A percentile compares a stretch with the other conserved stretches of the same genome.
Conservation (phyloP, 441 rosid genomes). For the Pelargonium myrrhifolium region DNA sequence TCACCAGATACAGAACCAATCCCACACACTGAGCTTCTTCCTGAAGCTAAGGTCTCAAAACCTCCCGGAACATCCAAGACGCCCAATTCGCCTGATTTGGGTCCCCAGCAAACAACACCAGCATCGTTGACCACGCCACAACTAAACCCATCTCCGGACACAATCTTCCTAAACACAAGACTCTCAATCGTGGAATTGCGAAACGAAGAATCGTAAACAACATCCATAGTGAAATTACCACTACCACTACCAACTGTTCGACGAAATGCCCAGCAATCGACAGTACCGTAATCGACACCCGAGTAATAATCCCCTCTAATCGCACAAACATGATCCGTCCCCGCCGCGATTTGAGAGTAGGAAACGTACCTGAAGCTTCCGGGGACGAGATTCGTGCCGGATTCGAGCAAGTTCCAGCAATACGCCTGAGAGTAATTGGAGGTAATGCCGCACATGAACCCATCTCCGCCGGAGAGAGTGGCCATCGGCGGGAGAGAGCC, state of each 20-base stretch:
- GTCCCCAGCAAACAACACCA: constrained; percentile 80
- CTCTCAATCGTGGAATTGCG: constrained; percentile 13
- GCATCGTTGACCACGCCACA: constrained; percentile 72
- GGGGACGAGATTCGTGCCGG: constrained; percentile 37
- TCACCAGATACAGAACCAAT: constrained; percentile 40
- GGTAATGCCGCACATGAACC: constrained; percentile 41
- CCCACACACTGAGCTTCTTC: constrained; percentile 48
- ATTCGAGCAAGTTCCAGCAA: constrained; percentile 38
- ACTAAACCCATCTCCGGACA: constrained; percentile 80
- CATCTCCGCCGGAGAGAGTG: constrained; percentile 47
- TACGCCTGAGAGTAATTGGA: constrained; percentile 41
- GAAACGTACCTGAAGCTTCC: constrained; percentile 31
- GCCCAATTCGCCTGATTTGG: constrained; percentile 34
- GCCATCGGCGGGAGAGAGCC: constrained; percentile 34
- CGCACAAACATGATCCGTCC: constrained; percentile 23
- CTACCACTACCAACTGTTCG: constrained; percentile 4
- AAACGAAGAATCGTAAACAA: constrained; percentile 1
- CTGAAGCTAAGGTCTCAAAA: constrained; percentile 51
- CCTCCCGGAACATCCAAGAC: constrained; percentile 32
- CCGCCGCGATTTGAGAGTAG: constrained; percentile 27
- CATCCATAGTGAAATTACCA: neutral
- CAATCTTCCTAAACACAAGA: constrained; percentile 49
- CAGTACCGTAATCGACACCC: constrained; percentile 13
- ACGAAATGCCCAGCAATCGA: constrained; percentile 27
- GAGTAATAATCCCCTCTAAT: constrained; percentile 23